Evolutionary conservation across 768 basidiomycete species (phyloP), one percentile per base, ranked within the genome.

Genomic region (Boletellus sp.): DNA sequence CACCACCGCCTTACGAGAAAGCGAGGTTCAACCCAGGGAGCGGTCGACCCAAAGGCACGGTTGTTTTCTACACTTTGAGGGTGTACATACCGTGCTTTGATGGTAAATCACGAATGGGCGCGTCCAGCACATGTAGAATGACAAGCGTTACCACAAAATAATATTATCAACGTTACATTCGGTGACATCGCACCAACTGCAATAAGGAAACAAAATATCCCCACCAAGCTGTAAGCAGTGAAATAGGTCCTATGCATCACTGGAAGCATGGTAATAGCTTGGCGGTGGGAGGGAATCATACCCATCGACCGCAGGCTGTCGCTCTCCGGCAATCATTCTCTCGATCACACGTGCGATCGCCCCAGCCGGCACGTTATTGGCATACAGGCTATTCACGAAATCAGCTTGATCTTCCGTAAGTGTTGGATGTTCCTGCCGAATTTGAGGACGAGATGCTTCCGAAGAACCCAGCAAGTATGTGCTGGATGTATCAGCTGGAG

Each of bases 341-440:
- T 61, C 62, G 1, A 65, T 48, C 20, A 66, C 57, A 1, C 62
- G 53, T 15, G 64, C 62, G 11, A 66, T 41, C 40, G 59, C 64
- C 2, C 59, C 51, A 20, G 50, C 64, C 3, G 64, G 62, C 11
- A 65, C 54, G 39, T 66, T 62, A 47, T 56, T 60, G 40, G 54
- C 57, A 46, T 58, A 65, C 37, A 65, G 24, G 42, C 54, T 47
- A 2, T 60, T 57, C 3, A 60, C 65, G 52, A 64, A 64, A 43
- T 60, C 58, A 2, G 57, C 64, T 38, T 66, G 61, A 34, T 56
- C 51, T 15, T 57, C 55, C 35, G 55, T 55, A 6, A 58, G 49
- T 47, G 28, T 47, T 6, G 55, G 44, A 49, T 51, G 44, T 6
- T 38, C 28, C 43, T 56, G 51, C 19, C 32, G 54, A 36, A 48